A percentile compares a stretch with the other conserved stretches of the same genome.
Conservation (phyloP, 2,329 filamentous ascomycete genomes). For the Metarhizium guizhouense region DNA sequence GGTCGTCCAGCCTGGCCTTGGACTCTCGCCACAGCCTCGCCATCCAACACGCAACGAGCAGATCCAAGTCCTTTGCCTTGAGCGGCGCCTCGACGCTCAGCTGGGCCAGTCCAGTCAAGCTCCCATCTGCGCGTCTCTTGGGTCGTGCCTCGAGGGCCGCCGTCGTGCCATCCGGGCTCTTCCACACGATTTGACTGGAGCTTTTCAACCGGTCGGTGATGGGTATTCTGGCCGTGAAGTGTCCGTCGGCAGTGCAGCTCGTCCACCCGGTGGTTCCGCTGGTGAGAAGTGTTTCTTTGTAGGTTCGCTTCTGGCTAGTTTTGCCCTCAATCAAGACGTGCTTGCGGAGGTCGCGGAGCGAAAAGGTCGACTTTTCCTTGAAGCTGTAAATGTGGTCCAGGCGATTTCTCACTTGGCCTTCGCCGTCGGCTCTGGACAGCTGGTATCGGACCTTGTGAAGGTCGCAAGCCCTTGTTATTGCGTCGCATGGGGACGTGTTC, state of each 20-base stretch:
- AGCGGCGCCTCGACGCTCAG: slow-evolving; percentile 13
- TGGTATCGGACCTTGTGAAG: slow-evolving; percentile 19
- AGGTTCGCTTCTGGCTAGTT: slow-evolving; percentile 12
- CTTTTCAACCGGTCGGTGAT: background rate
- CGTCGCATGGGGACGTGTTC: slow-evolving; percentile 15
- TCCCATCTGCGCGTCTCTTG: slow-evolving; percentile 8
- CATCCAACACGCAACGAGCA: slow-evolving; percentile 20
- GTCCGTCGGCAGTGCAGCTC: background rate
- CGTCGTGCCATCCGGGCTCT: background rate
- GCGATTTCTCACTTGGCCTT: slow-evolving; percentile 11
- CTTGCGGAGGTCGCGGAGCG: slow-evolving; percentile 1
- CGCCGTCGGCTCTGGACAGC: slow-evolving; percentile 7
- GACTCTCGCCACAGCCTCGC: slow-evolving; percentile 19
- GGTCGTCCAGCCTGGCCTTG: background rate
- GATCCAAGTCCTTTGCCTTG: slow-evolving; percentile 18
- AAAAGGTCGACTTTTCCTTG: background rate
- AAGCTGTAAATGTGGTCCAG: slow-evolving; percentile 22
- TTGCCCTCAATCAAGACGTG: slow-evolving; percentile 14
- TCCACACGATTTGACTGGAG: background rate
- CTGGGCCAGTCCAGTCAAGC: slow-evolving; percentile 17
- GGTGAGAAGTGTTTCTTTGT: slow-evolving; percentile 11
- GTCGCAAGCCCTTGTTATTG: slow-evolving; percentile 10
- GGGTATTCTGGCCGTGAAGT: background rate
- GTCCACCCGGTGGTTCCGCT: slow-evolving; percentile 10
- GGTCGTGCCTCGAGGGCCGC: background rate